phyloP scores from a whole-genome alignment of 176 grass and related monocot species.

The Musa beccarii region DNA sequence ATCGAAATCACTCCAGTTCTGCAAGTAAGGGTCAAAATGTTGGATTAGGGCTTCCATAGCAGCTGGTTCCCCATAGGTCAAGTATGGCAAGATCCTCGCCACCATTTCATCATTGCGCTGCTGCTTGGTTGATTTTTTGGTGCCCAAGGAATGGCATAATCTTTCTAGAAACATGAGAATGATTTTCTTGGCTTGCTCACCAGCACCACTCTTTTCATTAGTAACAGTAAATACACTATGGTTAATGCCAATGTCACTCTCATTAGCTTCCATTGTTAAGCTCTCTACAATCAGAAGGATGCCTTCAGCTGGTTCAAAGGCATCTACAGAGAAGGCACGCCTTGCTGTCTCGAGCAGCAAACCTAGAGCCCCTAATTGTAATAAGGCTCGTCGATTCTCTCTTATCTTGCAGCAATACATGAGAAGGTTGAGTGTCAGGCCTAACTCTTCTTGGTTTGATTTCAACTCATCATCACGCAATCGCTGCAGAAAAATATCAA shows the following conservation, averaged over 20 bases:
- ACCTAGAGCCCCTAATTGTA: constrained; percentile 64
- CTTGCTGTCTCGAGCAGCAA: constrained; percentile 84
- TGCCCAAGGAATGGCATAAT: constrained; percentile 51
- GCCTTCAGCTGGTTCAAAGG: constrained; percentile 91
- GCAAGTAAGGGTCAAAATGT: constrained; percentile 93
- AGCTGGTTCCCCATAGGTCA: constrained; percentile 84
- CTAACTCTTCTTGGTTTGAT: constrained; percentile 83
- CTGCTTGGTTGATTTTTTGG: constrained; percentile 93
- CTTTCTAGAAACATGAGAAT: constrained; percentile 97
- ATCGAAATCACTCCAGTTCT: constrained; percentile 75
- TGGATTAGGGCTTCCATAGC: constrained; percentile 93
- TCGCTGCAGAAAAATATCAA: constrained; percentile 31
- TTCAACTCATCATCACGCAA: constrained; percentile 73
- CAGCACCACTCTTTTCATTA: constrained; percentile 65
- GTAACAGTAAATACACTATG: constrained; percentile 76
- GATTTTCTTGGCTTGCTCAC: constrained; percentile 86
- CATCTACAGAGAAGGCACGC: constrained; percentile 81
- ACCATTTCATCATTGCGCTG: constrained; percentile 99
- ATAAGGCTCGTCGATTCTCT: constrained; percentile 82
- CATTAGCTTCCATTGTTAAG: constrained; percentile 94
- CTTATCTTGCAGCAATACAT: constrained; percentile 92
- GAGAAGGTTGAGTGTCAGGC: constrained; percentile 80
- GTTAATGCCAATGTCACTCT: constrained; percentile 86
- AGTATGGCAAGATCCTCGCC: constrained; percentile 90
- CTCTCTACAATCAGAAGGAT: constrained; percentile 96